A percentile compares a stretch with the other conserved stretches of the same genome.
Conservation (phyloP, 2,329 filamentous ascomycete genomes). For the Thielaviopsis ethacetica region DNA sequence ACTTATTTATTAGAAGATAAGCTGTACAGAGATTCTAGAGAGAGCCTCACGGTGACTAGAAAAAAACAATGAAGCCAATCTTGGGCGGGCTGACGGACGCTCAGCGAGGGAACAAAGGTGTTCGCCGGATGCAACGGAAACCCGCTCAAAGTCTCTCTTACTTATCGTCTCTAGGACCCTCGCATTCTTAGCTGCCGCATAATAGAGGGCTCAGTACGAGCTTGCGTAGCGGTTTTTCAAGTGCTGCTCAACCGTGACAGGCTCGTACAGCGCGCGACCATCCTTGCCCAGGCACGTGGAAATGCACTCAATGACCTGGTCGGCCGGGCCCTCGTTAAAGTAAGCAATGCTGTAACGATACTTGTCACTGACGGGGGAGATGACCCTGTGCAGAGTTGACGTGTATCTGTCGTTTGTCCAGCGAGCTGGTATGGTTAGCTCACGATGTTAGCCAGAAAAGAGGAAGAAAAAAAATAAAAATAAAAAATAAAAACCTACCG, state of each 20-base stretch:
- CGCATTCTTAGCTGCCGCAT: not conserved
- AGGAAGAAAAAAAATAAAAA: not conserved
- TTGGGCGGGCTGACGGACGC: too few relatives aligned
- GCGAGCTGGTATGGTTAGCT: conserved; percentile 11
- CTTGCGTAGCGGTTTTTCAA: not conserved
- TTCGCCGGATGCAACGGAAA: not conserved
- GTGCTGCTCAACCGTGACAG: not conserved
- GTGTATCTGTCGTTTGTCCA: conserved; percentile 19
- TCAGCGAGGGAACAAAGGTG: not conserved
- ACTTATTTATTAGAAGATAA: too few relatives aligned
- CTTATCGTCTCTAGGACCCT: not conserved
- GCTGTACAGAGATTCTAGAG: too few relatives aligned
- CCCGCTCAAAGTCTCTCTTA: not conserved
- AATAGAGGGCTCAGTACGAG: not conserved
- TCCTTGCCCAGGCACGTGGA: not conserved
- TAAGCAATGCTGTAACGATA: conserved; percentile 20
- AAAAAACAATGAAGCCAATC: too few relatives aligned
- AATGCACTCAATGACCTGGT: conserved; percentile 1
- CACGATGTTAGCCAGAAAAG: not conserved
- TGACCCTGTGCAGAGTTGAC: conserved; percentile 18
- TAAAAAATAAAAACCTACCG: not conserved
- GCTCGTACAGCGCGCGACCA: not conserved
- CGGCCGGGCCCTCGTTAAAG: conserved; percentile 18
- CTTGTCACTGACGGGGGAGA: conserved; percentile 15
- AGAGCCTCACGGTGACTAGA: too few relatives aligned